These are phyloP conservation scores for Scutellaria minor DNA, from an alignment of 257 asterid species.

Conservation along the genomic window DNA sequence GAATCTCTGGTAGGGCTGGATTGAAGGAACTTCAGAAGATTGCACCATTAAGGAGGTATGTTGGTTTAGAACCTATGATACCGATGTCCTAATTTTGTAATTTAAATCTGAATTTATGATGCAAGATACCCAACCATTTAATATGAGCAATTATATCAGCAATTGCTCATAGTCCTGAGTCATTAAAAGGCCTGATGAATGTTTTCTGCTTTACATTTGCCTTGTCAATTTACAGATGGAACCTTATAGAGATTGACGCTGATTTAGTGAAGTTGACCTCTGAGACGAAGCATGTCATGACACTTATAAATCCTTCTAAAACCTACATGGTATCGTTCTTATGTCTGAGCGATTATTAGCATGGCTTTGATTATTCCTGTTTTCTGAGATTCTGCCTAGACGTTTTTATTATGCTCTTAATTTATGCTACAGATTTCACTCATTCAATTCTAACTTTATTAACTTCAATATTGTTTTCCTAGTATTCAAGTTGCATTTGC, in stretches of 20 bases:
- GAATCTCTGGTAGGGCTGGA: constrained; percentile 88
- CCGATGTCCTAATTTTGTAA: background rate
- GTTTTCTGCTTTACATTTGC: background rate
- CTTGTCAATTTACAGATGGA: constrained; percentile 74
- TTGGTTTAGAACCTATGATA: constrained; percentile 19
- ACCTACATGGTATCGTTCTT: constrained; percentile 83
- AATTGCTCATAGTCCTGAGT: constrained; percentile 10
- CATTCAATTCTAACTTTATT: background rate
- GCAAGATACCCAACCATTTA: background rate
- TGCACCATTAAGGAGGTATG: constrained; percentile 80
- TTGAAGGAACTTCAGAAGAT: constrained; percentile 77
- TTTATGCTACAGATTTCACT: background rate
- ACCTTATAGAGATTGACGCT: constrained; percentile 91
- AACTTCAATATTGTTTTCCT: background rate
- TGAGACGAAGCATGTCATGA: constrained; percentile 80
- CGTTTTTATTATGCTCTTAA: background rate
- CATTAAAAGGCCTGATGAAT: constrained; percentile 14
- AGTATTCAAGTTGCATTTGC: background rate
- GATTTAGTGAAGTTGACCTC: constrained; percentile 66
- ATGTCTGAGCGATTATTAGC: constrained; percentile 12
- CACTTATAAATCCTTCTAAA: constrained; percentile 86
- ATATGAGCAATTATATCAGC: background rate
- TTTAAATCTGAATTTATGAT: background rate
- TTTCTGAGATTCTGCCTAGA: constrained; percentile 11
- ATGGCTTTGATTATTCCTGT: constrained; percentile 19